Percentiles rank a stretch among this genome's conserved stretches.
Conservation (phyloP, 2,329 filamentous ascomycete species). For the Trichoderma semiorbis region DNA sequence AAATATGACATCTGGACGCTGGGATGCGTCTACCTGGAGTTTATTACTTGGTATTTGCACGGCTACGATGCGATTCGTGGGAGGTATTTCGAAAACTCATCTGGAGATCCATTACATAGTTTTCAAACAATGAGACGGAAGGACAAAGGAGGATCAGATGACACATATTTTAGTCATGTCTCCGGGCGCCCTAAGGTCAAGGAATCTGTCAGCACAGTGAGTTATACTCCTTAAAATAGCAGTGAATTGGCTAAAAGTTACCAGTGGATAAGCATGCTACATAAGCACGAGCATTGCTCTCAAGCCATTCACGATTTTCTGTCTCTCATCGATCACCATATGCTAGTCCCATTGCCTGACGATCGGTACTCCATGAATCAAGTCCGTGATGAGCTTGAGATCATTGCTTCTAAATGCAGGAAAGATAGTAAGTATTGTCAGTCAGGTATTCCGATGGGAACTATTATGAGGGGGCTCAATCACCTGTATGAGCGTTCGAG, state of each 20-base stretch:
- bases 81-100: not conserved
- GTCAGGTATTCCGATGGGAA: not conserved
- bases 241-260: not conserved
- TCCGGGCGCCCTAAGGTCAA: not conserved
- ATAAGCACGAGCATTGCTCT: not conserved
- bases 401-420: not conserved
- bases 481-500: not conserved
- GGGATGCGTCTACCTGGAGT: not conserved
- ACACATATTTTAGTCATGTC: not conserved
- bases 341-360: not conserved
- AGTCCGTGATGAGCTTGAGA: not conserved
- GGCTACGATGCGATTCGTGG: not conserved
- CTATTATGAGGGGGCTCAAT: not conserved
- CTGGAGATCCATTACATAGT: accelerated
- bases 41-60: not conserved
- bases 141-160: not conserved
- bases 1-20: not conserved
- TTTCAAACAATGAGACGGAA: not conserved
- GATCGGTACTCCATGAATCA: not conserved
- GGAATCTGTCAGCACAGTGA: not conserved
- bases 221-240: not conserved
- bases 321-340: not conserved
- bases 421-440: not conserved
- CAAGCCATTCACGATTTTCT: not conserved
- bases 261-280: not conserved